phyloP scores from a whole-genome alignment of 164 flowering plant genomes.

The Paratinospora sagittata region DNA sequence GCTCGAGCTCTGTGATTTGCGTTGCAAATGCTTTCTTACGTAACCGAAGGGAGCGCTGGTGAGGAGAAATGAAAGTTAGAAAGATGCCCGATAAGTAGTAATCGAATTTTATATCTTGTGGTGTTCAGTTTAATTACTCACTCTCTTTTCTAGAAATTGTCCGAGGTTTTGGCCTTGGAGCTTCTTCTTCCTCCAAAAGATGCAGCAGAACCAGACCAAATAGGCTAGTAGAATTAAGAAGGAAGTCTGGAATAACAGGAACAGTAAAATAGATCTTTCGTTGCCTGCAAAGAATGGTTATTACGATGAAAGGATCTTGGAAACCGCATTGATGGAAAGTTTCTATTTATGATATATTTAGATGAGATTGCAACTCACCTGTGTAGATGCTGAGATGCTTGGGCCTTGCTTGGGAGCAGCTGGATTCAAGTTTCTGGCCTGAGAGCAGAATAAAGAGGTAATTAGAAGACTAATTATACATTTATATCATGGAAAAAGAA shows the following conservation, averaged over 20 bases:
- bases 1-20: constrained; percentile 56
- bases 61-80: too few species aligned
- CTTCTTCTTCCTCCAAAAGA: constrained; percentile 83
- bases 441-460: constrained; percentile 5
- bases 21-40: constrained; percentile 50
- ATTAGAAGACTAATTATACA: background rate
- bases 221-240: constrained; percentile 45
- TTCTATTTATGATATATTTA: background rate
- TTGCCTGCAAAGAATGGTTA: constrained; percentile 38
- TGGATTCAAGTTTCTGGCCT: constrained; percentile 65
- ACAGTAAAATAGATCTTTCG: constrained; percentile 47
- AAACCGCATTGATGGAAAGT: background rate
- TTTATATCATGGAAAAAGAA: background rate
- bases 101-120: too few species aligned
- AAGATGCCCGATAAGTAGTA: too few species aligned
- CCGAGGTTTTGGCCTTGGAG: constrained; percentile 58
- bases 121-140: constrained; percentile 30
- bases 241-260: constrained; percentile 56
- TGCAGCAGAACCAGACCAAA: constrained; percentile 60
- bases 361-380: constrained; percentile 30
- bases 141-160: constrained; percentile 67
- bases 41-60: constrained; percentile 64
- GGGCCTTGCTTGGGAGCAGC: constrained; percentile 52
- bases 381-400: constrained; percentile 46
- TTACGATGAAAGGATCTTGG: background rate